Base-by-base conservation (phyloP, 495 filamentous ascomycete species). In the Penicillium steckii region DNA sequence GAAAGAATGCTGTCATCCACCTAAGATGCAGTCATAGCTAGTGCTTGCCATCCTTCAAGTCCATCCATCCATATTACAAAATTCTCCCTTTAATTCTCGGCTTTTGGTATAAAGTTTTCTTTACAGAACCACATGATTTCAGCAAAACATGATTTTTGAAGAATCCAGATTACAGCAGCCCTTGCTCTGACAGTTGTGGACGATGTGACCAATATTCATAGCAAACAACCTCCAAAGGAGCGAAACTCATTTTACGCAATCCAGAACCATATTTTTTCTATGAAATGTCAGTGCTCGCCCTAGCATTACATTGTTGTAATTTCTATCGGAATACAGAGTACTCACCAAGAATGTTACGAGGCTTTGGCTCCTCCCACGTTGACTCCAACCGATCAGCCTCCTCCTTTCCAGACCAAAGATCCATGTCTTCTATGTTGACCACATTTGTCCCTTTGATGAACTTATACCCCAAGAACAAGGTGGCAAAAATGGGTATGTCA, bases 401-500 rank as follows among this genome's bases (percentile, higher is more conserved):
- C 69, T 69, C 19, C 61, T 64, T 27, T 71, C 70, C n/a, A 72
- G 78, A 63, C 47, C 50, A 50, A 12, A 61, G 24, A 38, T 61
- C 53, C 46, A 85, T 79, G 7, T 77, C 68, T 41, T 77, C 70
- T 10, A 82, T 65, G 4, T 74, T 65, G 13, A 79, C 68, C 18
- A 86, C 61, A 50, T 74, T 79, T 0, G 81, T 85, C 51, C 70
- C 78, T 50, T 75, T 80, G 23, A 69, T 51, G 4, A 75, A 51
- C 47, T 86, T 86, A 67, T 76, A 86, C 4, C 71, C 73, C 17
- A 83, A 53, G 48, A 79, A 84, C 18, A 82, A 71, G 1, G 49
- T 49, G 0, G 73, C 38, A 32, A 84, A 76, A 22, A 85, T 71
- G 0, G 80, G 80, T 24, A 86, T 77, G 40, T 83, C 78, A 22